Evolutionary conservation across 768 basidiomycete species (phyloP).

Genomic region (Macrolepiota fuliginosa): DNA sequence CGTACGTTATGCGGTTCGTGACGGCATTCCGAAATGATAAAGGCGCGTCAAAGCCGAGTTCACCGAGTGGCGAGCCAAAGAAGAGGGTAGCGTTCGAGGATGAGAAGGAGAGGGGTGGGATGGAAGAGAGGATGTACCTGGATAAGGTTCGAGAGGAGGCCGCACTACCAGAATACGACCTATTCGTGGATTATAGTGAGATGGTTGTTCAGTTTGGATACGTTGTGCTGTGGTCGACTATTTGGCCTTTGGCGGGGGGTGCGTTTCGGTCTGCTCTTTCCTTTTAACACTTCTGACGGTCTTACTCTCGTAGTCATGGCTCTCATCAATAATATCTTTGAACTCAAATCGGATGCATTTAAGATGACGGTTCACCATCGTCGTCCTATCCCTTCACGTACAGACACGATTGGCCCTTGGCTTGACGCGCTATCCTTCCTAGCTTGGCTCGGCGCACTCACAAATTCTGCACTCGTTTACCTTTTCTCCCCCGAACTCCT

Average conservation of each 20-base stretch:
- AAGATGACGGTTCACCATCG: constrained; percentile 87
- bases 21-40: constrained; percentile 32
- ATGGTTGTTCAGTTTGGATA: constrained; percentile 98
- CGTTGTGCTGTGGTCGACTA: constrained; percentile 87
- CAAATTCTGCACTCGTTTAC: constrained; percentile 88
- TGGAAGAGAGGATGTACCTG: constrained; percentile 77
- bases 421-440: constrained; percentile 84
- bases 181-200: constrained; percentile 90
- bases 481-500: constrained; percentile 55
- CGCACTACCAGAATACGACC: constrained; percentile 73
- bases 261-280: constrained; percentile 20
- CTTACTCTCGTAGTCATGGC: constrained; percentile 55
- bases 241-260: constrained; percentile 91
- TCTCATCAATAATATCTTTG: constrained; percentile 88
- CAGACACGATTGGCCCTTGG: constrained; percentile 94
- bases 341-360: constrained; percentile 91
- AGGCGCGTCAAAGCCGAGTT: constrained; percentile 9
- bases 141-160: constrained; percentile 76
- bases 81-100: constrained; percentile 76
- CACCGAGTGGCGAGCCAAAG: constrained; percentile 33
- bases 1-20: constrained; percentile 67
- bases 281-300: constrained; percentile 1
- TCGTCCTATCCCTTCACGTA: constrained; percentile 82
- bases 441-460: constrained; percentile 86
- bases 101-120: constrained; percentile 50